Evolutionary conservation across 345 rosid species (phyloP), one percentile per base, ranked within the genome.

Genomic region (Trapa bicornis): DNA sequence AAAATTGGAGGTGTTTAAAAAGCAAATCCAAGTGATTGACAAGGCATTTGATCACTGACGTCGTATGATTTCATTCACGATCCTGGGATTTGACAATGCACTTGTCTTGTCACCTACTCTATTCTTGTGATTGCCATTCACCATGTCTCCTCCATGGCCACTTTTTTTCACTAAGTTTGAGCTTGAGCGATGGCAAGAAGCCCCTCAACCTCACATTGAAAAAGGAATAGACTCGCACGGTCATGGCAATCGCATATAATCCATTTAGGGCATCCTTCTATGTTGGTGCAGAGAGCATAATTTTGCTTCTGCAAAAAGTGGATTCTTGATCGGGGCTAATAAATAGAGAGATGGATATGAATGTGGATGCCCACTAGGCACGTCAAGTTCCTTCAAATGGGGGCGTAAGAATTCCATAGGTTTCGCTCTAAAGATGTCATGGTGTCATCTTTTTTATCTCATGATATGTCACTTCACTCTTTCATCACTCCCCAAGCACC

Each of bases 21-120:
- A 65, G 56, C 68, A 82, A 80, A 86, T 86, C 85, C 75, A 22
- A 69, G 66, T 76, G 87, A 88, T 83, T 84, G 97, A 91, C 92
- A 86, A 79, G 79, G 82, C 97, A 79, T 50, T 50, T 50, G 56
- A 50, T 58, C 85, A 83, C 91, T 83, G 93, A 79, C 88, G n/a
- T 87, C 96, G 77, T 85, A 91, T 87, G 97, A 91, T 87, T 85
- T 84, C 86, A 80, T 85, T 84, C 86, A 80, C 77, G 96, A 78
- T 85, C 81, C 73, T 54, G 61, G 77, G 97, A 89, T 85, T 85
- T 83, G 96, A 91, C 96, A 86, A 83, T 83, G 87, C 94, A 91
- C 91, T 87, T 85, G 97, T 88, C 97, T 87, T 88, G 77, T 90
- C 95, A 86, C 61, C 13, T 63, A 5, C 64, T 29, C 64, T 2